Evolutionary conservation across 108 stramenopile species (phyloP), one percentile per base, ranked within the genome.

Genomic region (Ochromonas danica): DNA sequence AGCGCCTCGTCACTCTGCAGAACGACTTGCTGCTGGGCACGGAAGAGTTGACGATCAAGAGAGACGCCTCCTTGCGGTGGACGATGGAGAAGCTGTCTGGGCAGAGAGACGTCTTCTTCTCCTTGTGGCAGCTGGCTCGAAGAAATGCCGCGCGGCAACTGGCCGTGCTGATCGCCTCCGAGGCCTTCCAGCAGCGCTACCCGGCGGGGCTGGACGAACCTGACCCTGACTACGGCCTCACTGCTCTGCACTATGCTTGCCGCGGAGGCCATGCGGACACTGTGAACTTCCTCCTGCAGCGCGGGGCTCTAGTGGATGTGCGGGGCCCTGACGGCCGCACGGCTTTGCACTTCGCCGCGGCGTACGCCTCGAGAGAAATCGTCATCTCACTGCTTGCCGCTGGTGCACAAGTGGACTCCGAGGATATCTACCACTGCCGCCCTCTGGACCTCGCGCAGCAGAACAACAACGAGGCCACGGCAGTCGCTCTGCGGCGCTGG

Each of bases 171-270:
- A 33, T 27, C 22, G 3, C 36, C 72, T 60, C 43, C 51, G 10
- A 42, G 6, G 10, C 6, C 25, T 14, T 67, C 33, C 3, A 67
- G 30, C 33, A 67, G 25, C 25, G 25, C 30, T 28, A 67, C 10
- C 31, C 63, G 31, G 30, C 27, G 3, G 31, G 17, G 6, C 6
- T 75, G 6, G 25, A 75, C 38, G 6, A 36, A 14, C 10, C 22
- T 42, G 72, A 75, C 31, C 72, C 72, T 75, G 72, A 75, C 38
- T 75, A 14, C 51, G 25, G 72, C 6, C 28, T 75, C 14, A 75
- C 72, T 6, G 40, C 72, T 30, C 25, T 75, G 38, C 72, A 75
- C 25, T 75, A 75, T 36, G 72, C 72, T 33, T 75, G 72, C 31
- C 6, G 38, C 6, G 30, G 38, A 27, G 6, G 3, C 17, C 72